Base-by-base conservation (phyloP, 768 basidiomycete species). In the Agaricus blazei region DNA sequence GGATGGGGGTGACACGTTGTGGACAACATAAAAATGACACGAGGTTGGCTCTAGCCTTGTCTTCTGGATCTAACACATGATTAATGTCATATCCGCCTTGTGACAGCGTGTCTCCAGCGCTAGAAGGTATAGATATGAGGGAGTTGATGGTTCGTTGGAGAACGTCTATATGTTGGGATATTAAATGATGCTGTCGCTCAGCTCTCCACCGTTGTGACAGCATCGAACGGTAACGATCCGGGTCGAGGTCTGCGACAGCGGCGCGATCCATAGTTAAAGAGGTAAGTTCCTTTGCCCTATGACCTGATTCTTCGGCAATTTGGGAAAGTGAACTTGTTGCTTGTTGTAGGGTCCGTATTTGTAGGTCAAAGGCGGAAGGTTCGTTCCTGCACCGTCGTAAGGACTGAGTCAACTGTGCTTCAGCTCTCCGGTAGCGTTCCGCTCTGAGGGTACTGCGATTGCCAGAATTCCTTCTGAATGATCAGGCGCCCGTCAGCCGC, bases 11-110 rank as follows among this genome's bases (percentile, higher is more conserved):
- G n/a, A 56, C 48, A 56, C 54, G 54, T 38, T 56, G 54, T 9
- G 54, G 48, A n/a, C 54, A 56, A 36, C 54, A 43, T 50, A 56
- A 43, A 44, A 56, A 56, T n/a, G 54, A 43, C 54, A 56, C 31
- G 48, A 56, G 54, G 54, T 56, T 56, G 41, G 40, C 15, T 29
- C 41, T 26, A 50, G 29, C 36, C 41, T 36, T 56, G 48, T 50
- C 41, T 44, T 56, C 48, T 49, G 42, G 48, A 8, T 15, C 23
- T 14, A 26, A 26, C 40, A 48, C 31, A 19, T 56, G 54, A 19
- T 37, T 38, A 9, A 15, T 43, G 24, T 56, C 54, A 49, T 56
- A 29, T 56, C 34, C 40, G 23, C 41, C 48, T 49, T 15, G 29
- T 49, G 38, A 36, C 41, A 27, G 47, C 46, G 19, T 11, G 26